A percentile compares a stretch with the other conserved stretches of the same genome.
Conservation (phyloP, 345 rosid species). For the Litchi chinensis region DNA sequence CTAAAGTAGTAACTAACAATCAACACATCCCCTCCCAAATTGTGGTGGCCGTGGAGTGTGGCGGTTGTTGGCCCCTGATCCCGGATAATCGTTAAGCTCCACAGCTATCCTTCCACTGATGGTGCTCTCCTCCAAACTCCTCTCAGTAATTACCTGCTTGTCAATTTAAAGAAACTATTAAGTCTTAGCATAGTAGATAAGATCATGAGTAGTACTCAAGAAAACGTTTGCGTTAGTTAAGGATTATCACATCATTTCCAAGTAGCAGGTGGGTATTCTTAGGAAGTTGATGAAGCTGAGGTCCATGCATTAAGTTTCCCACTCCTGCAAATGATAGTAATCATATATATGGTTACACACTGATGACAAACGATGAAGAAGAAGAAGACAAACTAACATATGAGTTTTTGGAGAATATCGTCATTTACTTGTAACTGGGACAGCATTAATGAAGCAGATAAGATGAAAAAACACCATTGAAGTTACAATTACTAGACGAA, state of each 20-base stretch:
- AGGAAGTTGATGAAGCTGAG: conserved; percentile 29
- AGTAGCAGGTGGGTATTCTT: conserved; percentile 25
- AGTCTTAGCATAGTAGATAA: neutral
- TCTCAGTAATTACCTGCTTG: conserved; percentile 16
- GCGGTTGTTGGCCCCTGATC: conserved; percentile 78
- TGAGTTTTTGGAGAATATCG: neutral
- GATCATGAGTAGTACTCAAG: neutral
- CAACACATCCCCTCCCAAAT: conserved; percentile 42
- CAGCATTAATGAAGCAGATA: conserved; percentile 33
- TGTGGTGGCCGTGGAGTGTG: conserved; percentile 63
- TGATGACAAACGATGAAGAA: neutral
- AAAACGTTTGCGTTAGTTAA: no score
- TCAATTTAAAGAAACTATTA: neutral
- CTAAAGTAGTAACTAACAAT: conserved; percentile 32
- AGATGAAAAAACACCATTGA: conserved; percentile 40
- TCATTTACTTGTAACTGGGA: conserved; percentile 44
- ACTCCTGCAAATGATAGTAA: conserved; percentile 35
- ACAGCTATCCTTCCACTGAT: conserved; percentile 30
- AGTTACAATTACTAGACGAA: conserved; percentile 38
- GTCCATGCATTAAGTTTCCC: conserved; percentile 39
- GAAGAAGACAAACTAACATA: neutral
- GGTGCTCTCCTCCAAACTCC: conserved; percentile 17
- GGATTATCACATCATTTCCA: neutral
- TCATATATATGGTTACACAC: neutral
- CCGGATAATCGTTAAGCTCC: conserved; percentile 70